Evolutionary conservation across 495 filamentous ascomycete genomes (phyloP).

Genomic region (Aspergillus indologenus): DNA sequence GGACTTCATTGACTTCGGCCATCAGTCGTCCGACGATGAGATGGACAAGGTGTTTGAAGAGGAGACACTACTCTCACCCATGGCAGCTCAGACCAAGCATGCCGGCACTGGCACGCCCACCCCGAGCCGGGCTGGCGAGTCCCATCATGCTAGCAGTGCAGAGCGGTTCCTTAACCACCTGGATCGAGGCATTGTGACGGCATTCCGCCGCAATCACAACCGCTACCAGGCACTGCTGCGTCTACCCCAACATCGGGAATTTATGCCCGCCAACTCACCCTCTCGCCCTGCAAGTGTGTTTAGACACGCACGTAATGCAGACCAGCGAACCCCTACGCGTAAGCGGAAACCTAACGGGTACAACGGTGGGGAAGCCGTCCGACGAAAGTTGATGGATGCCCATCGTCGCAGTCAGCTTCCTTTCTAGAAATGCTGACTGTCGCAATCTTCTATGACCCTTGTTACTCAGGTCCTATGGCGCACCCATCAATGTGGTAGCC

Average conservation of each 20-base stretch:
- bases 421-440: slow-evolving; percentile 26
- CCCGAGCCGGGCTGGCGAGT: slow-evolving; percentile 48
- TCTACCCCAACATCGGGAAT: slow-evolving; percentile 53
- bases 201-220: slow-evolving; percentile 76
- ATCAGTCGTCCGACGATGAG: slow-evolving; percentile 55
- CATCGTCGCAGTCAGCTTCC: slow-evolving; percentile 41
- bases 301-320: slow-evolving; percentile 41
- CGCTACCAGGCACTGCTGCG: slow-evolving; percentile 66
- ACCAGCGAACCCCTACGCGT: slow-evolving; percentile 42
- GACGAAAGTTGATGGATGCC: slow-evolving; percentile 48
- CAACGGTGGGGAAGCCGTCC: slow-evolving; percentile 43
- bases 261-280: slow-evolving; percentile 49
- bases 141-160: slow-evolving; percentile 49
- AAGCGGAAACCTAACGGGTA: slow-evolving; percentile 42
- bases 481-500: neutral
- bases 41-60: slow-evolving; percentile 40
- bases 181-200: slow-evolving; percentile 65
- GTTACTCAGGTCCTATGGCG: neutral
- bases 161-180: slow-evolving; percentile 65
- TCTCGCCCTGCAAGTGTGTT: slow-evolving; percentile 47
- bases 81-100: slow-evolving; percentile 33
- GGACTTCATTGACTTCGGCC: slow-evolving; percentile 69
- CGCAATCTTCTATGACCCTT: neutral
- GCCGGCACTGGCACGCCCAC: slow-evolving; percentile 44
- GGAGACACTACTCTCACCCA: slow-evolving; percentile 36